Base-by-base conservation (phyloP, 192 early-diverging fungal species). In the Dissophora ornata region DNA sequence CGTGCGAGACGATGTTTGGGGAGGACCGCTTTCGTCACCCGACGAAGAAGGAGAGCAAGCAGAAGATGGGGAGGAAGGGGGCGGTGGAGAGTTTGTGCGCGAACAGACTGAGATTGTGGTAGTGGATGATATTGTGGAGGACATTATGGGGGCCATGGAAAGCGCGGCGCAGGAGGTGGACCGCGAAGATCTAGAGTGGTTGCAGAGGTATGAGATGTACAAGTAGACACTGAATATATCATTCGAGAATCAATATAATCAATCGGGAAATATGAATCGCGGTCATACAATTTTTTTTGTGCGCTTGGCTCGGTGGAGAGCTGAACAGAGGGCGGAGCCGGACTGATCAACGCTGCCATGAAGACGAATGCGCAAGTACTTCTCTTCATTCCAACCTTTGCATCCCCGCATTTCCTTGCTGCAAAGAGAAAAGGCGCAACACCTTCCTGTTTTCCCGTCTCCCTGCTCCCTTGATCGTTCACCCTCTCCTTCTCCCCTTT, bases 1-100 rank as follows among this genome's bases (percentile, higher is more conserved):
- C 57, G 73, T 62, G 4, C 50, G 73, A 3, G 47, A 67, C 13
- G 22, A 56, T 32, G 73, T 67, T 6, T 77, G 73, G 73, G 71
- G 57, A 4, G 15, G 8, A 28, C 6, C 57, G 3, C 15, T 36
- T 10, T 11, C 40, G 10, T 16, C 3, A 56, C 12, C 21, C 8
- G 28, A 8, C 18, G 58, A 15, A 34, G 68, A 70, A 13, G 68
- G 58, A 2, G 38, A 26, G 47, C 38, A 58, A 28, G 53, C 2
- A 0, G 49, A 46, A 25, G 41, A 59, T 1, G 57, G 18, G 46
- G 57, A 53, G 7, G 41, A 33, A 47, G 64, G 33, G 19, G 53
- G n/a, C 28, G 63, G 22, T 22, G 47, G 21, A 3, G 59, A 55
- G n/a, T n/a, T n/a, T n/a, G n/a, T n/a, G n/a, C n/a, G n/a, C n/a